These are phyloP conservation scores for Phylloporus arenicola DNA, from an alignment of 768 basidiomycete species.

Conservation along the genomic window DNA sequence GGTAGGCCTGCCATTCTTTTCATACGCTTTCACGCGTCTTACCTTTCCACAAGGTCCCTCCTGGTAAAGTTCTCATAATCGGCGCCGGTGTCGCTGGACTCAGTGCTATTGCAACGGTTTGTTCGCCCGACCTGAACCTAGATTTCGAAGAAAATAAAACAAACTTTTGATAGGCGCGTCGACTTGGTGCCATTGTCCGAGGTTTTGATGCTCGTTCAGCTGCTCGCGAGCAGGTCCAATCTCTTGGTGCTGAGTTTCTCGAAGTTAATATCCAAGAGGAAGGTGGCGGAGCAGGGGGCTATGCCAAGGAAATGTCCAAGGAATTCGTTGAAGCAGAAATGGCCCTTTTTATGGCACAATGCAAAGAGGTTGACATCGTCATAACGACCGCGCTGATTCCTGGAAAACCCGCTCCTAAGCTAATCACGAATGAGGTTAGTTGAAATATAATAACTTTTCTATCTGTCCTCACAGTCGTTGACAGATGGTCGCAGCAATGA, in stretches of 20 bases:
- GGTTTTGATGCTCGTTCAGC: conserved; percentile 85
- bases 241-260: conserved; percentile 86
- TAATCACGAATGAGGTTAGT: conserved; percentile 65
- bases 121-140: conserved; percentile 11
- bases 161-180: conserved; percentile 50
- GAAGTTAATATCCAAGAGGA: conserved; percentile 78
- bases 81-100: conserved; percentile 87
- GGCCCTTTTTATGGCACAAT: conserved; percentile 83
- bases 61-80: conserved; percentile 82
- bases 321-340: conserved; percentile 86
- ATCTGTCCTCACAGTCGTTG: conserved; percentile 7
- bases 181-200: conserved; percentile 83
- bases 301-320: conserved; percentile 88
- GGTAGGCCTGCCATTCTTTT: conserved; percentile 24
- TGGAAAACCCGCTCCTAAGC: conserved; percentile 78
- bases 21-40: conserved; percentile 9
- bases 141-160: not conserved
- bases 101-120: conserved; percentile 79
- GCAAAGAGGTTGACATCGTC: conserved; percentile 85
- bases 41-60: conserved; percentile 56
- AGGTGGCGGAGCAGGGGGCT: conserved; percentile 77
- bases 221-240: conserved; percentile 85
- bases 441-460: not conserved
- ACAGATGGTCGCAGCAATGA: conserved; percentile 84
- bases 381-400: conserved; percentile 86